phyloP scores from a whole-genome alignment of 2,329 filamentous ascomycete genomes.

The Byssoonygena ceratinophila region DNA sequence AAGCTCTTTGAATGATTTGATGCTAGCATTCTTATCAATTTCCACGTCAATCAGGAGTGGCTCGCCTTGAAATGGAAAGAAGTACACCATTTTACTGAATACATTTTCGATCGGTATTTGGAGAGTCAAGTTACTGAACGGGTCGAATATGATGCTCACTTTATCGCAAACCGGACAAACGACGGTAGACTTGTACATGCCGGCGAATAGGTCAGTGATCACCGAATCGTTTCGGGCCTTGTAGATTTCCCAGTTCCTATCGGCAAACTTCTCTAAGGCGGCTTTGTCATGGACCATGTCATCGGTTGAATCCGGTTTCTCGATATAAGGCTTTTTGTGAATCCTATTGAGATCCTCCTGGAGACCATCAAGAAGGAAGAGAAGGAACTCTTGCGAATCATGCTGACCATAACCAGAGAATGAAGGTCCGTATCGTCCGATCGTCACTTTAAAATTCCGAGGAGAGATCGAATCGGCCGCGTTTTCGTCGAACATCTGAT shows the following conservation, averaged over 20 bases:
- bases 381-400: slow-evolving; percentile 92
- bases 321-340: slow-evolving; percentile 90
- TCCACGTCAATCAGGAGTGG: slow-evolving; percentile 69
- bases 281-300: slow-evolving; percentile 78
- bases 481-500: slow-evolving; percentile 64
- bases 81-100: slow-evolving; percentile 65
- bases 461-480: slow-evolving; percentile 61
- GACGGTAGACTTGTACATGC: slow-evolving; percentile 96
- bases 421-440: slow-evolving; percentile 69
- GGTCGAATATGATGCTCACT: slow-evolving; percentile 97
- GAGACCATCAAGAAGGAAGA: slow-evolving; percentile 84
- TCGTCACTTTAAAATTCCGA: slow-evolving; percentile 66
- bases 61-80: slow-evolving; percentile 61
- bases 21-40: slow-evolving; percentile 55
- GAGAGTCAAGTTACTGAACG: slow-evolving; percentile 87
- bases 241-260: slow-evolving; percentile 84
- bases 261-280: slow-evolving; percentile 73
- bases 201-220: slow-evolving; percentile 88
- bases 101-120: slow-evolving; percentile 79
- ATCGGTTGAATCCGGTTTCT: slow-evolving; percentile 95
- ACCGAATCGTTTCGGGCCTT: slow-evolving; percentile 88
- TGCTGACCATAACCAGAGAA: slow-evolving; percentile 95
- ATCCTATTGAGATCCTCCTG: slow-evolving; percentile 94
- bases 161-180: slow-evolving; percentile 85
- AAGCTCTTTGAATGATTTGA: slow-evolving; percentile 42